Evolutionary conservation across 371 early-diverging fungal genomes (phyloP).

Genomic region (Smittium culicis): DNA sequence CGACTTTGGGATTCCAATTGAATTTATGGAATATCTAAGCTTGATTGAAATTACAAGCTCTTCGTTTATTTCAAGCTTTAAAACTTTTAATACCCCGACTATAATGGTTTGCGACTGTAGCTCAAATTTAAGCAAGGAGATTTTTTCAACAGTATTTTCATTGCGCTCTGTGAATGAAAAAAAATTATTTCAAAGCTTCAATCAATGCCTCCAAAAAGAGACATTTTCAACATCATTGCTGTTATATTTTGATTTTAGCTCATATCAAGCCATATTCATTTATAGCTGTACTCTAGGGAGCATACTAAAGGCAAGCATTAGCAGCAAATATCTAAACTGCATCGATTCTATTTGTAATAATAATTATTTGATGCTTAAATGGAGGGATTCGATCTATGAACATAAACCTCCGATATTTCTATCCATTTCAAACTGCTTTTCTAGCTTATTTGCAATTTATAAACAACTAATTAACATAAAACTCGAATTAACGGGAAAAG

Average conservation of each 20-base stretch:
- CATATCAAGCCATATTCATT: neutral
- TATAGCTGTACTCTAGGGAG: neutral
- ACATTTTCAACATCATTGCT: neutral
- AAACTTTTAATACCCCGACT: neutral
- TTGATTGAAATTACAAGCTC: neutral
- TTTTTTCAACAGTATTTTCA: neutral
- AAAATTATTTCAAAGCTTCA: neutral
- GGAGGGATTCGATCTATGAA: neutral
- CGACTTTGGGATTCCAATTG: neutral
- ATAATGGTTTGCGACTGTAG: neutral
- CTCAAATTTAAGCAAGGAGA: neutral
- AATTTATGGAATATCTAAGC: neutral
- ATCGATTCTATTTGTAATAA: neutral
- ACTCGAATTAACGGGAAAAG: too few relatives aligned
- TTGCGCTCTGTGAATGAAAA: neutral
- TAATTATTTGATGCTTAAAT: neutral
- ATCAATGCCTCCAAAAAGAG: neutral
- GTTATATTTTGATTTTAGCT: neutral
- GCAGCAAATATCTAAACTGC: neutral
- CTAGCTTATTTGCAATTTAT: neutral
- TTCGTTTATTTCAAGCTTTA: neutral
- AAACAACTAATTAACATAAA: too few relatives aligned
- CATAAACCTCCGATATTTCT: neutral
- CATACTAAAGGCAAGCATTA: neutral
- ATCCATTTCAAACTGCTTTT: neutral